Percentiles rank a stretch among this genome's conserved stretches.
These are phyloP conservation scores for Phytophthora syringae DNA, from an alignment of 352 stramenopile genomes.

Conservation along the genomic window DNA sequence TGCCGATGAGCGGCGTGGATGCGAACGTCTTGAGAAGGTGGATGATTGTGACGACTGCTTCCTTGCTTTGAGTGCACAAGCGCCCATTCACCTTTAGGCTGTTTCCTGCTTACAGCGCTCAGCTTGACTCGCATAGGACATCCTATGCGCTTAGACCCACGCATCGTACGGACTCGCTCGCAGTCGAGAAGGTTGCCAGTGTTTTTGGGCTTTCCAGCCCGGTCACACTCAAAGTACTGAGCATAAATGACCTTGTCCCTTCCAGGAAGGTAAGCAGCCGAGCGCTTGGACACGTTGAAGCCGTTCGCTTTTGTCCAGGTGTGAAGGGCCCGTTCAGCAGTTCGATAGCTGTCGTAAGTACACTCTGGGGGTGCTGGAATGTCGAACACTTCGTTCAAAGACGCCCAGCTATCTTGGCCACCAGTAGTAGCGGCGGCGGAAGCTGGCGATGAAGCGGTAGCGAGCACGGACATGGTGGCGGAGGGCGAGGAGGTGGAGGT, in stretches of 20 bases:
- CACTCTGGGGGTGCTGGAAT: too few species aligned
- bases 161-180: background rate
- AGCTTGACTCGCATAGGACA: slow-evolving; percentile 9
- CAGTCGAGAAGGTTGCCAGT: background rate
- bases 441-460: too few species aligned
- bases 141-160: background rate
- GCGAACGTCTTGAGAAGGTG: background rate
- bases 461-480: too few species aligned
- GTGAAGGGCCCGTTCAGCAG: background rate
- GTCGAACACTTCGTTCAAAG: too few species aligned
- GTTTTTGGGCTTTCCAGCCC: background rate
- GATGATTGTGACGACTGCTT: slow-evolving; percentile 8
- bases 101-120: background rate
- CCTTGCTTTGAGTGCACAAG: slow-evolving; percentile 2
- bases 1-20: slow-evolving; percentile 3
- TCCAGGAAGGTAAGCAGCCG: background rate
- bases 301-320: background rate
- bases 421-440: too few species aligned
- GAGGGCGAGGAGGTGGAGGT: too few species aligned
- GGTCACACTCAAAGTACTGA: slow-evolving; percentile 2
- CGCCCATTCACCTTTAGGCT: background rate
- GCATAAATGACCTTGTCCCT: background rate
- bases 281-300: slow-evolving; percentile 5
- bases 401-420: too few species aligned
- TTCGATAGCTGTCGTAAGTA: too few species aligned